Evolutionary conservation across 306 rosid genomes (phyloP).

Genomic region (Lathyrus sativus): DNA sequence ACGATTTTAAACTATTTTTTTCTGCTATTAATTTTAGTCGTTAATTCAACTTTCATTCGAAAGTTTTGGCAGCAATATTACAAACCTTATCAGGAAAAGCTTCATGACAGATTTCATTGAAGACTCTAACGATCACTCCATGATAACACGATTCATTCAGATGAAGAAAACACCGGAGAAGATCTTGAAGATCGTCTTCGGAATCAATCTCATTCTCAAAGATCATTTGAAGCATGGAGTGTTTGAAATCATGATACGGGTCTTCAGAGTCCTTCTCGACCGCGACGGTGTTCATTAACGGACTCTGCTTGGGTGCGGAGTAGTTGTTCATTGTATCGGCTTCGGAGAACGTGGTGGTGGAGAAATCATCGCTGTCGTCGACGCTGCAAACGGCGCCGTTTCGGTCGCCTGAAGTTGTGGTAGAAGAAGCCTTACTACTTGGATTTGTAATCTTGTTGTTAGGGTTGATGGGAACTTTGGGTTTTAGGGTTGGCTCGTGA

Average conservation of each 20-base stretch:
- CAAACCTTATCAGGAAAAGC: constrained; percentile 40
- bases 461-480: constrained; percentile 10
- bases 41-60: background rate
- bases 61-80: background rate
- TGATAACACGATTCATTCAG: constrained; percentile 49
- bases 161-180: constrained; percentile 56
- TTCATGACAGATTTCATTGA: constrained; percentile 52
- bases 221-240: constrained; percentile 72
- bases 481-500: constrained; percentile 48
- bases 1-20: background rate
- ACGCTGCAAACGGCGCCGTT: constrained; percentile 28
- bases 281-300: constrained; percentile 48
- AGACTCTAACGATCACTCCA: constrained; percentile 45
- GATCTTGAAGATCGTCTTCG: constrained; percentile 52
- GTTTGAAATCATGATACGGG: constrained; percentile 59
- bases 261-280: constrained; percentile 61
- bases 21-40: background rate
- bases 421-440: constrained; percentile 42
- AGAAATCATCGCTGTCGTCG: constrained; percentile 34
- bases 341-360: constrained; percentile 48
- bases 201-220: constrained; percentile 60
- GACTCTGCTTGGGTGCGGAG: constrained; percentile 24
- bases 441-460: background rate
- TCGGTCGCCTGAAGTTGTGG: constrained; percentile 44
- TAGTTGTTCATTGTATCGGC: constrained; percentile 15